Conservation (phyloP, 129 eudicot species). For the Ambrosia trifida region DNA sequence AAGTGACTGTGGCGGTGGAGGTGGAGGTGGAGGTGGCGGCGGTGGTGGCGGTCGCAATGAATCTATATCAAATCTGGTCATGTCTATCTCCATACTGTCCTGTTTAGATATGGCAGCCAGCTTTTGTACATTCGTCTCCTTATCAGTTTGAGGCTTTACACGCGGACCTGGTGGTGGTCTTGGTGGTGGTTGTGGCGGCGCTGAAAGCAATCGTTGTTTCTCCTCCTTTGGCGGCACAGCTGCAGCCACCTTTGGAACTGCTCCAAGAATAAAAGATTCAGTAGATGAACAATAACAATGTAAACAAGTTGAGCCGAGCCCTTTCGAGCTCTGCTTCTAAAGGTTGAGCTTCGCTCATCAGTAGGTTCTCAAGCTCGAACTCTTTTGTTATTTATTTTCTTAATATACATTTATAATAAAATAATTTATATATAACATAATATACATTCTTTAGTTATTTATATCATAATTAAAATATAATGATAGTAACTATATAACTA, state of each 20-base stretch:
- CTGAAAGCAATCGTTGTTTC: constrained; percentile 32
- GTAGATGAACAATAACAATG: neutral
- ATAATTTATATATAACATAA: too few relatives aligned
- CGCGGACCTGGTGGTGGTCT: constrained; percentile 27
- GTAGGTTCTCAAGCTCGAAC: too few relatives aligned
- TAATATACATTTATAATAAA: too few relatives aligned
- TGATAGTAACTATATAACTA: too few relatives aligned
- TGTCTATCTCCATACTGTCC: constrained; percentile 46
- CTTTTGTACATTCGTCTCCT: constrained; percentile 45
- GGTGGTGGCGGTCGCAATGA: constrained; percentile 66
- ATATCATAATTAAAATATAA: too few relatives aligned
- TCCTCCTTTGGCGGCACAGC: constrained; percentile 55
- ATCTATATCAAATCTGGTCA: constrained; percentile 74
- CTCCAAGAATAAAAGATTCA: constrained; percentile 8
- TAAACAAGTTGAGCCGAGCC: too few relatives aligned
- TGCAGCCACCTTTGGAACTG: constrained; percentile 53
- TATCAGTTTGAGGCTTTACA: constrained; percentile 48
- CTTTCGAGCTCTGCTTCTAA: too few relatives aligned
- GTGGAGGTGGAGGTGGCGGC: constrained; percentile 56
- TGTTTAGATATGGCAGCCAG: constrained; percentile 44
- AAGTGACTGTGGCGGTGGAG: constrained; percentile 57
- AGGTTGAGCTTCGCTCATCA: too few relatives aligned
- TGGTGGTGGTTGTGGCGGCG: constrained; percentile 32
- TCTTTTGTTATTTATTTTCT: too few relatives aligned
- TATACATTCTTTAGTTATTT: too few relatives aligned